These are phyloP conservation scores for Sphagnurus paluster DNA, from an alignment of 1,284 basidiomycete species.

Conservation along the genomic window DNA sequence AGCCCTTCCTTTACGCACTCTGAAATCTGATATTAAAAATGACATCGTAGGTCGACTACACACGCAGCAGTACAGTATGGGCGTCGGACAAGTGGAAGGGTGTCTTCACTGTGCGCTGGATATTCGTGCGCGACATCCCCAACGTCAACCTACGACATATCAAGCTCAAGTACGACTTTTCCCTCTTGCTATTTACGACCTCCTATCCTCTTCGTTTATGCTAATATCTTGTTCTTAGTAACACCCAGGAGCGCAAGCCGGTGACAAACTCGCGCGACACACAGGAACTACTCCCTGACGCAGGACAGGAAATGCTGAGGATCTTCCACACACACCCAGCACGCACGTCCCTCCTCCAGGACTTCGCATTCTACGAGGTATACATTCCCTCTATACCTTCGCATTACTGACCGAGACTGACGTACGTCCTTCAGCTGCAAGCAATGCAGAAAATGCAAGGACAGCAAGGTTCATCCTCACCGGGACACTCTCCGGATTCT, in stretches of 20 bases:
- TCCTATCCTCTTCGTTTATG: conserved; percentile 15
- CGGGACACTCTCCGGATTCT: conserved; percentile 37
- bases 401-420: conserved; percentile 3
- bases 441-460: conserved; percentile 73
- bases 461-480: conserved; percentile 44
- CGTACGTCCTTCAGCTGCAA: conserved; percentile 55
- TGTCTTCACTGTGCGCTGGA: conserved; percentile 93
- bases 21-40: neutral
- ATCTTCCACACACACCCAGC: conserved; percentile 93
- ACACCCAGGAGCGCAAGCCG: conserved; percentile 94
- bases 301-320: conserved; percentile 90
- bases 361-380: conserved; percentile 93
- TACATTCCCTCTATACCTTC: conserved; percentile 17
- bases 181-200: neutral
- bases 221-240: too few species aligned
- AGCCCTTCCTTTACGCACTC: conserved; percentile 15
- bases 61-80: conserved; percentile 90
- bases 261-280: conserved; percentile 94
- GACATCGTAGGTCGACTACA: conserved; percentile 69
- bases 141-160: conserved; percentile 85
- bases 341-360: conserved; percentile 88
- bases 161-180: conserved; percentile 65
- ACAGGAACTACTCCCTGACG: conserved; percentile 90
- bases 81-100: conserved; percentile 99
- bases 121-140: conserved; percentile 93